Evolutionary conservation across 1,284 basidiomycete species (phyloP), one percentile per base, ranked within the genome.

Genomic region (Trichosporon coremiiforme): DNA sequence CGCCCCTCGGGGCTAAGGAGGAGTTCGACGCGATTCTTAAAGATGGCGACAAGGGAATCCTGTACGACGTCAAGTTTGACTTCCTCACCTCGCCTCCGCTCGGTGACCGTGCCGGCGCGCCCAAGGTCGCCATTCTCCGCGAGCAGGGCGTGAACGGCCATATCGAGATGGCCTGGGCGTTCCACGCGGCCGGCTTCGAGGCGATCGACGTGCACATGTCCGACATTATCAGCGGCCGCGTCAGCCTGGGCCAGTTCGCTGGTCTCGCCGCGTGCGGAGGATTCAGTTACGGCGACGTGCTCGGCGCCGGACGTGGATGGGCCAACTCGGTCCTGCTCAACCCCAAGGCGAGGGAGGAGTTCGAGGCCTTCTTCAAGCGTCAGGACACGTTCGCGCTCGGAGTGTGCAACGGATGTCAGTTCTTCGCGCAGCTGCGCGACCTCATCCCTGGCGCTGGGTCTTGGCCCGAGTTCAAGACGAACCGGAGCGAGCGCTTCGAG

Each of bases 61-160:
- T 86, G 78, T 96, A 91, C 84, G 87, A 92, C 71, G 87, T 95
- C 73, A 88, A 77, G 15, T 80, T 77, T 33, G 73, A 88, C 1
- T 95, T 91, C 83, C 77, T 87, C 7, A 86, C 87, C 4, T 55
- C 55, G 22, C 17, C 70, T 69, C 29, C 31, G n/a, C 47, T 38
- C 25, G 12, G 64, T 74, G n/a, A n/a, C n/a, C 79, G 12, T 83
- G 80, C 84, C 73, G 65, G 74, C 41, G 88, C 91, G 1, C 97
- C 96, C 8, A 91, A 90, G 80, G 94, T 99, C 20, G 96, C 95
- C 36, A 95, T 99, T 75, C 87, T 99, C 53, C 91, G 97, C 67
- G 96, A 99, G 82, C 96, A 99, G 83, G 97, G 96, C 75, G 95
- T 99, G 74, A 99, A 99, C 81, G 96, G 96, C 0, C 95, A 99